A percentile compares a stretch with the other conserved stretches of the same genome.
Conservation (phyloP, 2,329 filamentous ascomycete species). For the Xylariaceae sp. region DNA sequence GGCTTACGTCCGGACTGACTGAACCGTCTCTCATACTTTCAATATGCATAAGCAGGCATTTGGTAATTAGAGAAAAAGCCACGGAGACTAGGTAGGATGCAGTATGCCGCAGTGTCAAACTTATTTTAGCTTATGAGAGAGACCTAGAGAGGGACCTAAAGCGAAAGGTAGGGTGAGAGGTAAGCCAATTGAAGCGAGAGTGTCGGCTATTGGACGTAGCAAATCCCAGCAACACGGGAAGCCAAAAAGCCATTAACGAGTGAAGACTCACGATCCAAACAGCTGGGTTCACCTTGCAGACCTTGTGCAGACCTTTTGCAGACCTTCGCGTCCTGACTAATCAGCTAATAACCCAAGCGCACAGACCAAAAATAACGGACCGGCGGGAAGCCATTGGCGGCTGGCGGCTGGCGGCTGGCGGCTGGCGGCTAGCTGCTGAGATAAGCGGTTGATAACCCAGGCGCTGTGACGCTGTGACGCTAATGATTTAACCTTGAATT, state of each 20-base stretch:
- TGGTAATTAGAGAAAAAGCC: background rate
- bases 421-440: conserved; percentile 5
- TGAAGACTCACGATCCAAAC: background rate
- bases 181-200: background rate
- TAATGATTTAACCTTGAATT: conserved; percentile 22
- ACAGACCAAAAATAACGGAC: background rate
- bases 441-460: conserved; percentile 16
- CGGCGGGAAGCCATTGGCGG: conserved; percentile 1
- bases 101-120: background rate
- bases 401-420: conserved; percentile 2
- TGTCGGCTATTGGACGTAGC: background rate
- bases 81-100: background rate
- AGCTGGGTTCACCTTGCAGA: background rate
- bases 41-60: background rate
- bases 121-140: background rate
- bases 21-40: background rate
- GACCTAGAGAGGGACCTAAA: too few relatives aligned
- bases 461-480: conserved; percentile 18
- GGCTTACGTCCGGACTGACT: too few relatives aligned
- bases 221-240: background rate
- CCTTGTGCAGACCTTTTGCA: background rate
- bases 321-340: background rate
- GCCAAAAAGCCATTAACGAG: background rate
- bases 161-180: background rate
- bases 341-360: background rate